phyloP scores from a whole-genome alignment of 1,284 basidiomycete species.

The Cryptococcus hybrid region DNA sequence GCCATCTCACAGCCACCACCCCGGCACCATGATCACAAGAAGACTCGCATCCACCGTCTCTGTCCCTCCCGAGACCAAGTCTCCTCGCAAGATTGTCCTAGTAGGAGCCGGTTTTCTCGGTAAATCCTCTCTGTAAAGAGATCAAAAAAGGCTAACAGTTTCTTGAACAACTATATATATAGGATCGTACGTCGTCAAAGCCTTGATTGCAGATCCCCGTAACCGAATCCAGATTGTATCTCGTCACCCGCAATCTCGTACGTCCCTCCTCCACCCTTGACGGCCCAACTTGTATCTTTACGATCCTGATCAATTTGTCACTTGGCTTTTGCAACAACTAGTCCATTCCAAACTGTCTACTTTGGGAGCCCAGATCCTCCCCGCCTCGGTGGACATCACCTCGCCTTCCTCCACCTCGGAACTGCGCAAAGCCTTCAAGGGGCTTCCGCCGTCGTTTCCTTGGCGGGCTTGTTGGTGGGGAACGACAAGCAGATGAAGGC shows the following conservation, averaged over 20 bases:
- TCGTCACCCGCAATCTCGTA: constrained; percentile 53
- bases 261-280: constrained; percentile 15
- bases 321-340: constrained; percentile 6
- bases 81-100: constrained; percentile 56
- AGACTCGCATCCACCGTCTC: constrained; percentile 18
- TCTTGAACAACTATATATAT: neutral
- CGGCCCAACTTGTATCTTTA: no score
- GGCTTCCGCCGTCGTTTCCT: constrained; percentile 60
- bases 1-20: no score
- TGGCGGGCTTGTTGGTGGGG: constrained; percentile 65
- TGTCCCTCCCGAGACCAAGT: constrained; percentile 3
- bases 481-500: constrained; percentile 58
- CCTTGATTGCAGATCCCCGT: constrained; percentile 47
- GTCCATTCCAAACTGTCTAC: constrained; percentile 30
- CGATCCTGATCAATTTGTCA: no score
- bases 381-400: constrained; percentile 59
- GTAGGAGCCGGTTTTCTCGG: constrained; percentile 68
- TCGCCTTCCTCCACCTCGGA: constrained; percentile 47
- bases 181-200: constrained; percentile 61
- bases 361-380: constrained; percentile 48
- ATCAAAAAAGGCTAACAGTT: neutral
- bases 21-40: constrained; percentile 10
- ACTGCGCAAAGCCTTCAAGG: constrained; percentile 55
- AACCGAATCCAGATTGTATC: constrained; percentile 59
- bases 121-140: constrained; percentile 26